Evolutionary conservation across 1,284 basidiomycete genomes (phyloP), one percentile per base, ranked within the genome.

Genomic region (Golubevia sp.): DNA sequence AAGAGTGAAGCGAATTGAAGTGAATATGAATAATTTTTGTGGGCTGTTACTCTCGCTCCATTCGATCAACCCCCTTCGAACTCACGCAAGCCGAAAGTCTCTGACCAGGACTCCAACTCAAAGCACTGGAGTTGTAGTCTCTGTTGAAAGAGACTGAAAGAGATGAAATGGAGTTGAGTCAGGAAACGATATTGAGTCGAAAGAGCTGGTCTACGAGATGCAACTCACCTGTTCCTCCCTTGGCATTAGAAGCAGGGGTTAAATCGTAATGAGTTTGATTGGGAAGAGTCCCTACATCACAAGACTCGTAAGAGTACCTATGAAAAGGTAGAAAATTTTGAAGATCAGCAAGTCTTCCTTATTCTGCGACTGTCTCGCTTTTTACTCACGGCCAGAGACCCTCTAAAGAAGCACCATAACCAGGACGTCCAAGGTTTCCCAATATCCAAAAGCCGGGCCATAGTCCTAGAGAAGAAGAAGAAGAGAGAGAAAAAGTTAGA

Each of bases 251-350:
- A 6, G 25, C 13, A 6, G 50, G 50, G 6, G 50, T 52, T 23
- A 7, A 11, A 27, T 52, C 25, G 25, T 23, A 27, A 53, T 62
- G 73, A 7, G 78, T 81, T 61, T 81, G 79, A 54, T 82, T 78
- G 5, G 68, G 63, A 21, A 81, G 56, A 2, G 75, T 79, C 2
- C 79, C 79, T 20, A 71, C 73, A 59, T 82, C 79, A 55, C 79
- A 82, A 6, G 63, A 26, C 23, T 8, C 1, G 18, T 24, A n/a
- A 44, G 75, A 70, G 63, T 79, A 79, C 2, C n/a, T n/a, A n/a
- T n/a, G n/a, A n/a, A n/a, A n/a, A n/a, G n/a, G n/a, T n/a, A n/a
- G n/a, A n/a, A n/a, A n/a, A n/a, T n/a, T n/a, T n/a, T n/a, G n/a
- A n/a, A n/a, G n/a, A n/a, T n/a, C n/a, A n/a, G n/a, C n/a, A n/a